phyloP scores from a whole-genome alignment of 345 rosid species.

The Gossypium rotundifolium region DNA sequence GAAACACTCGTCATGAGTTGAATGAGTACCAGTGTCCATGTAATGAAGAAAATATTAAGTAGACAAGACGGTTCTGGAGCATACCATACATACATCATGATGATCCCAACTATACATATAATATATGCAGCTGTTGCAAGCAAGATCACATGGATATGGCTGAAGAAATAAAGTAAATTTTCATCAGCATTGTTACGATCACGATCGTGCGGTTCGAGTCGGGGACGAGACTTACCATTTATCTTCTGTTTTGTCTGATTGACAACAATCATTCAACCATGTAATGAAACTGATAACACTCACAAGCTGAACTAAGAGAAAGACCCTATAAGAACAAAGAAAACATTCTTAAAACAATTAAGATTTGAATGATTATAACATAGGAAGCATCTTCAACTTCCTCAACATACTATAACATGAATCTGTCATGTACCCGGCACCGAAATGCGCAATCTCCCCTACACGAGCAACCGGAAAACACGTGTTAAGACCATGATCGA shows the following conservation, averaged over 20 bases:
- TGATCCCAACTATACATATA: constrained; percentile 66
- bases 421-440: constrained; percentile 85
- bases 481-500: not conserved
- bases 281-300: constrained; percentile 88
- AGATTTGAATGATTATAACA: not conserved
- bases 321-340: constrained; percentile 53
- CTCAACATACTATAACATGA: constrained; percentile 16
- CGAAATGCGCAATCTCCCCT: constrained; percentile 99
- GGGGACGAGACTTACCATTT: constrained; percentile 52
- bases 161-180: constrained; percentile 25
- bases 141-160: constrained; percentile 69
- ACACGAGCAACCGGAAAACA: constrained; percentile 7
- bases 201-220: not conserved
- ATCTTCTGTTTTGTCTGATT: constrained; percentile 46
- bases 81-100: constrained; percentile 93
- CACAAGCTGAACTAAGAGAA: constrained; percentile 82
- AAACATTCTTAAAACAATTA: constrained; percentile 4
- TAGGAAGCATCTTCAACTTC: constrained; percentile 13
- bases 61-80: constrained; percentile 77
- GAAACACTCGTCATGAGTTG: constrained; percentile 93
- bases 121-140: constrained; percentile 64
- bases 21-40: constrained; percentile 87
- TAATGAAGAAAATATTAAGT: constrained; percentile 85
- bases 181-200: not conserved
- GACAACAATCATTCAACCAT: constrained; percentile 77